A percentile compares a stretch with the other conserved stretches of the same genome.
Evolutionary conservation across 768 basidiomycete genomes (phyloP).

Genomic region (Psilocybe cubensis): DNA sequence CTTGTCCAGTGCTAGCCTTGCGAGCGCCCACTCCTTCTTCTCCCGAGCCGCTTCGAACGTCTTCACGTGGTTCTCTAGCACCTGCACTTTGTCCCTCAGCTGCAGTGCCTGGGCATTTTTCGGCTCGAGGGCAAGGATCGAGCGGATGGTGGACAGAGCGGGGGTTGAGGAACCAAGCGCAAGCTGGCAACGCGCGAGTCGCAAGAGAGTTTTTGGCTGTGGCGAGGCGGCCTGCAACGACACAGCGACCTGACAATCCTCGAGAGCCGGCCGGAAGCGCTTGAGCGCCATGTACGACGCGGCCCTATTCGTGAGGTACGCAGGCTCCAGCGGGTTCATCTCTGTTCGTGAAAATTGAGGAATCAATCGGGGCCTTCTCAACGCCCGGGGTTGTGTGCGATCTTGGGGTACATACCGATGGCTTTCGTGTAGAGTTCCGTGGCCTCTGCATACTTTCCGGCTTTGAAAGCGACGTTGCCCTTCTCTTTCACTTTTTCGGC

Average conservation of each 20-base stretch:
- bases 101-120: conserved; percentile 60
- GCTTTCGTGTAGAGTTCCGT: conserved; percentile 77
- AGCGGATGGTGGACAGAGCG: conserved; percentile 69
- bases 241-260: conserved; percentile 79
- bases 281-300: conserved; percentile 86
- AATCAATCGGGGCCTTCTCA: neutral
- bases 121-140: conserved; percentile 64
- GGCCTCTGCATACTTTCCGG: conserved; percentile 65
- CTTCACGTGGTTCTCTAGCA: conserved; percentile 67
- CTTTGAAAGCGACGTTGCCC: conserved; percentile 79
- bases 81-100: conserved; percentile 61
- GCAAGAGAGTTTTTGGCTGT: conserved; percentile 77
- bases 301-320: conserved; percentile 85
- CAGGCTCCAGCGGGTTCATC: conserved; percentile 65
- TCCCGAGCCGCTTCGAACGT: conserved; percentile 61
- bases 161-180: conserved; percentile 73
- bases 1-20: conserved; percentile 79
- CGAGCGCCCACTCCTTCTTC: conserved; percentile 76
- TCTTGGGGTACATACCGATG: conserved; percentile 63
- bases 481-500: conserved; percentile 73
- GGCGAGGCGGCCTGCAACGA: conserved; percentile 64
- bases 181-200: conserved; percentile 83
- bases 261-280: conserved; percentile 71
- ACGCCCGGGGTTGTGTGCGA: too few species aligned
- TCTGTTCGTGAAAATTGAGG: conserved; percentile 36